Base-by-base conservation (phyloP, 805 yeast genomes). In the Metschnikowia continentalis region DNA sequence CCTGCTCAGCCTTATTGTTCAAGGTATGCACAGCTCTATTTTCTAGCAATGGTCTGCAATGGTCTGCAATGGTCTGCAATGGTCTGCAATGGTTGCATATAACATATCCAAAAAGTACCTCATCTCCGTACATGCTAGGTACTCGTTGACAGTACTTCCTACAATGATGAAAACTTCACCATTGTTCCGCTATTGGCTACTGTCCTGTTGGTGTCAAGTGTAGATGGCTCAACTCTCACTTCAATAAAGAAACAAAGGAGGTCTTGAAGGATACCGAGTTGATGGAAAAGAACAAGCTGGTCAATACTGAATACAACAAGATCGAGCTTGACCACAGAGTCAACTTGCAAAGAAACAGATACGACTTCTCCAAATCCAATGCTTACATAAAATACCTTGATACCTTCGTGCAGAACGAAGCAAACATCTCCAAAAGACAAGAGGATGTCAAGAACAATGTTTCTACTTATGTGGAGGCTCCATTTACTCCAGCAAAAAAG, bases 161-260 rank as follows among this genome's bases (percentile, higher is more conserved):
- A 22, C 26, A 6, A 22, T 1, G 23, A 22, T 22, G 26, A 6
- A 20, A 20, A 3, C 20, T 20, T 20, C 20, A 6, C 26, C 26
- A 6, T 6, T 22, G 26, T 22, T 22, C 26, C 6, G 8, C 6
- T 17, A 73, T 89, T 35, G 99, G 99, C 0, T 84, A 81, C 62
- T 94, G 99, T 74, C 96, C 96, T 3, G 80, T 86, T 54, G 99
- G 99, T 0, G 70, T 88, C 60, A 92, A 89, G 66, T 94, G 99
- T 71, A 81, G 97, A 61, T 94, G 96, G 89, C 77, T 94, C 51
- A 71, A 79, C 3, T 80, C 88, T 14, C 98, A 94, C 70, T 78
- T 72, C 61, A 65, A 78, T 57, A 63, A 62, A 32, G 84, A 74
- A 50, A 68, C 75, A 15, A 72, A 69, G 48, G 70, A 66, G 52